These are phyloP conservation scores for Murraya paniculata DNA, from an alignment of 345 rosid genomes.

Conservation along the genomic window DNA sequence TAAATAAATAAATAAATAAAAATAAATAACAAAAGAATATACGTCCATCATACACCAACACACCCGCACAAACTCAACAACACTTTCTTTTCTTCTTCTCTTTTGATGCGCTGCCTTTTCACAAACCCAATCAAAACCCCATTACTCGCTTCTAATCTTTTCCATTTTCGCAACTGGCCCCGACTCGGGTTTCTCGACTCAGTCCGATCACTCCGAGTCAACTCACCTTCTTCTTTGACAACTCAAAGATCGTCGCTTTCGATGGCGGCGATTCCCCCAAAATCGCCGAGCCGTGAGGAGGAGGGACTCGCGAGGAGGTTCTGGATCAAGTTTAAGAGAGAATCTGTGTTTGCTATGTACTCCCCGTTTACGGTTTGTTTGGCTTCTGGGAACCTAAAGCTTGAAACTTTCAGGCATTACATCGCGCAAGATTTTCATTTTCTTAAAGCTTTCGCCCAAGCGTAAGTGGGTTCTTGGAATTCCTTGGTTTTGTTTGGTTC, in stretches of 20 bases:
- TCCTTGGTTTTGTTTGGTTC: background rate
- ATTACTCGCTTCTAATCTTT: conserved; percentile 9
- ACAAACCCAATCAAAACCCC: conserved; percentile 25
- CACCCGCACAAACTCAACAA: background rate
- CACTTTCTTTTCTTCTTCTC: background rate
- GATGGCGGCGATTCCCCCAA: conserved; percentile 41
- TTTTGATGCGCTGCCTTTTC: conserved; percentile 42
- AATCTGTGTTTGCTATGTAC: conserved; percentile 63
- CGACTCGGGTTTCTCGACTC: conserved; percentile 22
- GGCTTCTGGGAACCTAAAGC: conserved; percentile 77
- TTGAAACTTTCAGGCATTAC: conserved; percentile 69
- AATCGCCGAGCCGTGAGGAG: conserved; percentile 28
- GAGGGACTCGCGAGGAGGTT: conserved; percentile 59
- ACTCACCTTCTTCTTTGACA: conserved; percentile 6
- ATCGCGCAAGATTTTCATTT: conserved; percentile 81
- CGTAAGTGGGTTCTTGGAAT: conserved; percentile 50
- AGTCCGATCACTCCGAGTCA: conserved; percentile 16
- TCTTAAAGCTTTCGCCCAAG: conserved; percentile 84
- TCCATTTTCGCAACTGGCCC: conserved; percentile 14
- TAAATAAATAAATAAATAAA: background rate
- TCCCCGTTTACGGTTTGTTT: conserved; percentile 70
- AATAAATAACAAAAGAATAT: background rate
- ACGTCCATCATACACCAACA: background rate
- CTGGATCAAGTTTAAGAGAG: conserved; percentile 73
- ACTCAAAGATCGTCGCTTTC: conserved; percentile 35